phyloP scores from a whole-genome alignment of 2,329 filamentous ascomycete species.

The Cladosporium oxysporum region DNA sequence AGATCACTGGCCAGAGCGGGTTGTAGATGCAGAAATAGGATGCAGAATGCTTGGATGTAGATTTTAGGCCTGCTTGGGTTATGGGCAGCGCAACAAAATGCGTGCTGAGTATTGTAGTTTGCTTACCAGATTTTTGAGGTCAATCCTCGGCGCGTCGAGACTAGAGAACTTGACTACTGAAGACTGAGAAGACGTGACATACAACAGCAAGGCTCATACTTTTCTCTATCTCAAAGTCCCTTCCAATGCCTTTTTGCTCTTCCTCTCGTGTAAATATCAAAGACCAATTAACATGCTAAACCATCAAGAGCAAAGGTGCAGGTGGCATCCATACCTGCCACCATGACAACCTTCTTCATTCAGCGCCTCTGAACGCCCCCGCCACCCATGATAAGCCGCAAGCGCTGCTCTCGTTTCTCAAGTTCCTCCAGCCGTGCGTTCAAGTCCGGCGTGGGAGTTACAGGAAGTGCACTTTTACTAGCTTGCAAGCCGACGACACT shows the following conservation, averaged over 20 bases:
- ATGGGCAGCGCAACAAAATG: background rate
- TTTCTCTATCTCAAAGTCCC: conserved; percentile 6
- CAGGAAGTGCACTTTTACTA: background rate
- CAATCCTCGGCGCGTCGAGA: background rate
- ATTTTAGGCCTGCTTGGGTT: background rate
- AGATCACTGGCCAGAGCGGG: conserved; percentile 43
- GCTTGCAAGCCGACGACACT: conserved; percentile 1
- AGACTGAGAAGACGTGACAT: background rate
- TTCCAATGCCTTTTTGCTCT: conserved; percentile 1
- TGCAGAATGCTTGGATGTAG: background rate
- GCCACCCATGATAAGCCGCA: conserved; percentile 16
- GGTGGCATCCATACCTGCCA: background rate
- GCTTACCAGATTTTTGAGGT: background rate
- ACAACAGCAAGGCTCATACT: conserved; percentile 6
- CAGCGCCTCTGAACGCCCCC: conserved; percentile 18
- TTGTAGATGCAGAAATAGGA: background rate
- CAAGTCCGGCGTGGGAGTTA: background rate
- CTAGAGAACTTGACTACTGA: background rate
- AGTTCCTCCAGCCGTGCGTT: background rate
- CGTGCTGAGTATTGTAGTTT: background rate
- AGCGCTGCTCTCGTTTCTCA: background rate
- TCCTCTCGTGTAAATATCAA: background rate
- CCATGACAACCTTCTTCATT: background rate
- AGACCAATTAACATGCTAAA: conserved; percentile 3
- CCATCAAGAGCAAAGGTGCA: background rate